phyloP scores from a whole-genome alignment of 176 grass and related monocot species.

The Aegilops sharonensis region DNA sequence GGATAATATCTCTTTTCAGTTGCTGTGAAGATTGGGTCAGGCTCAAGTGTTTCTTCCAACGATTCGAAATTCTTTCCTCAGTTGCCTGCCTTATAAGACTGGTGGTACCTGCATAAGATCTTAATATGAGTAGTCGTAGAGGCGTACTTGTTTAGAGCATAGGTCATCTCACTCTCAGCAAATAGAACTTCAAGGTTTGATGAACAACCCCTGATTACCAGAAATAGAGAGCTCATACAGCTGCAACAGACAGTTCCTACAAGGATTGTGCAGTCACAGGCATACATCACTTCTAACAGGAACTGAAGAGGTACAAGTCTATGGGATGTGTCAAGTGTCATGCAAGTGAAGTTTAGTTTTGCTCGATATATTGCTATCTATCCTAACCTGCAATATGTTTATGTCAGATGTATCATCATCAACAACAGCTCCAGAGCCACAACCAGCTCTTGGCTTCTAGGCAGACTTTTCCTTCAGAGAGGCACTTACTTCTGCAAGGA shows the following conservation, averaged over 20 bases:
- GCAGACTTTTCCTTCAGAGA: slow-evolving; percentile 65
- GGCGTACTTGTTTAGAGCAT: slow-evolving; percentile 31
- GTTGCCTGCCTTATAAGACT: slow-evolving; percentile 50
- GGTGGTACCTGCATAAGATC: slow-evolving; percentile 35
- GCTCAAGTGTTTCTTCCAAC: slow-evolving; percentile 53
- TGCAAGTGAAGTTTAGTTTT: slow-evolving; percentile 31
- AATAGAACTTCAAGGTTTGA: slow-evolving; percentile 33
- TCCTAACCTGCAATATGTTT: slow-evolving; percentile 35
- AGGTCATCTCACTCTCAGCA: slow-evolving; percentile 27
- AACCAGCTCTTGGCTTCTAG: slow-evolving; percentile 66
- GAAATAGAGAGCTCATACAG: slow-evolving; percentile 29
- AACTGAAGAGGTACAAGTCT: slow-evolving; percentile 45
- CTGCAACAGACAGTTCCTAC: slow-evolving; percentile 30
- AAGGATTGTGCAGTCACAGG: slow-evolving; percentile 31
- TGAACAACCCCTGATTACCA: slow-evolving; percentile 25
- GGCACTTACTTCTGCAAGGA: slow-evolving; percentile 62
- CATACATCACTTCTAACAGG: slow-evolving; percentile 26
- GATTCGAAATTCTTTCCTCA: slow-evolving; percentile 59
- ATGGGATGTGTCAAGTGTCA: slow-evolving; percentile 5
- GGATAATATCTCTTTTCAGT: slow-evolving; percentile 95
- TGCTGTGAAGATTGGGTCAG: slow-evolving; percentile 54
- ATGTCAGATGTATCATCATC: slow-evolving; percentile 57
- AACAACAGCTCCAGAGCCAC: slow-evolving; percentile 71
- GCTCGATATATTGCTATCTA: slow-evolving; percentile 20
- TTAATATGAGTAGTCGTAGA: slow-evolving; percentile 34